Evolutionary conservation across 139 green algal species (phyloP).

Genomic region (Eudorina sp.): DNA sequence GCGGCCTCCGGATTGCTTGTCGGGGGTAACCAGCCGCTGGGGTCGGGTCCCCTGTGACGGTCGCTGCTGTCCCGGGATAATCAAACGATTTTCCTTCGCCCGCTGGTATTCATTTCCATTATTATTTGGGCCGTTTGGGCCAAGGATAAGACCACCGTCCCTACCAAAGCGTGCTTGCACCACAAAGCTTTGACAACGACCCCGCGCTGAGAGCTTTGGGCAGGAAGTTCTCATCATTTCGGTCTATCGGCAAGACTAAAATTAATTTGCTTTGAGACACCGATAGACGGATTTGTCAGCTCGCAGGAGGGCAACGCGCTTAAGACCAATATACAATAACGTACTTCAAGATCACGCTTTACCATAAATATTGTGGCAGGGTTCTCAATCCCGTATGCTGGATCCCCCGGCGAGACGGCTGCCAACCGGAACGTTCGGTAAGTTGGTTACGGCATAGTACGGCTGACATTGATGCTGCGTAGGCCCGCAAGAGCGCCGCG

Average conservation of each 20-base stretch:
- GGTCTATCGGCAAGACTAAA: neutral
- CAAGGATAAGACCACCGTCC: conserved; percentile 26
- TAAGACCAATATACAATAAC: no score
- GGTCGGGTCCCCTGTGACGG: neutral
- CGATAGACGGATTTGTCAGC: no score
- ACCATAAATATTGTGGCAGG: no score
- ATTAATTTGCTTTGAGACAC: neutral
- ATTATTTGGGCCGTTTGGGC: neutral
- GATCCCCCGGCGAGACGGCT: no score
- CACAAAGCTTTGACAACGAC: neutral
- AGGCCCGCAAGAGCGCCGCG: no score
- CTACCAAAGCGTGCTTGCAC: conserved; percentile 39
- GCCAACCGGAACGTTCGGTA: no score
- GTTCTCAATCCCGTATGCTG: no score
- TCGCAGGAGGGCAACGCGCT: no score
- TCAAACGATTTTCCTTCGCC: neutral
- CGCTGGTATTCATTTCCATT: neutral
- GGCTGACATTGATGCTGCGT: no score
- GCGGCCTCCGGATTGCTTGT: neutral
- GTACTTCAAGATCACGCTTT: no score
- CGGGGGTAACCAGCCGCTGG: conserved; percentile 15
- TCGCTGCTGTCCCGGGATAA: conserved; percentile 26
- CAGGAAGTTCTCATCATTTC: neutral
- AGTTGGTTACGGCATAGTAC: no score
- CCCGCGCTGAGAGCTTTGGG: neutral